A percentile compares a stretch with the other conserved stretches of the same genome.
phyloP scores from a whole-genome alignment of 176 grass and related monocot species.

The Ampelocalamus luodianensis region DNA sequence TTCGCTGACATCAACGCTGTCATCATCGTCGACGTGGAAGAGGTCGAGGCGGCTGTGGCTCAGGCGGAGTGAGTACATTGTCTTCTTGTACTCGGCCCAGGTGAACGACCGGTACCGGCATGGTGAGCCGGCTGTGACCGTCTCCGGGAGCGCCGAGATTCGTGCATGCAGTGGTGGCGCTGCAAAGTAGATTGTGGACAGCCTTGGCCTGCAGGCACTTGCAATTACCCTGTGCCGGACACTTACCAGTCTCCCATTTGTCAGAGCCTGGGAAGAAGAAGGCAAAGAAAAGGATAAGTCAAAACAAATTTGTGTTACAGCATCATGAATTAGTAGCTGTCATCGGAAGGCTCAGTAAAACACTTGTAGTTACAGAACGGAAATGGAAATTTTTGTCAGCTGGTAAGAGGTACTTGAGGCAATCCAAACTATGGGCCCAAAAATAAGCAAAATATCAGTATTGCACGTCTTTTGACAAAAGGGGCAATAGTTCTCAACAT shows the following conservation, averaged over 20 bases:
- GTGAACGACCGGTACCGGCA: slow-evolving; percentile 74
- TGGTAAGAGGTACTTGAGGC: slow-evolving; percentile 25
- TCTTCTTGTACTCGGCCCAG: slow-evolving; percentile 94
- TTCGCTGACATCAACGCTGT: slow-evolving; percentile 1
- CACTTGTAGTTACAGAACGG: background rate
- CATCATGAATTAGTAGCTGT: background rate
- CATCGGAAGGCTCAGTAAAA: background rate
- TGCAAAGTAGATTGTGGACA: slow-evolving; percentile 91
- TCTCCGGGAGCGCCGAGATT: slow-evolving; percentile 73
- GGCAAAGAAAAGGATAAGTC: background rate
- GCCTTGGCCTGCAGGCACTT: slow-evolving; percentile 69
- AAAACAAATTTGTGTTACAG: background rate
- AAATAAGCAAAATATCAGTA: slow-evolving; percentile 25
- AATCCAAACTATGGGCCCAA: background rate
- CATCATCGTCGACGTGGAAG: slow-evolving; percentile 49
- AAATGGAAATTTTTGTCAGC: background rate
- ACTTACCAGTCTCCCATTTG: slow-evolving; percentile 83
- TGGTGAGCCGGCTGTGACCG: slow-evolving; percentile 43
- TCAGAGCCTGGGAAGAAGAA: slow-evolving; percentile 63
- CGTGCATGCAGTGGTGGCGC: slow-evolving; percentile 59
- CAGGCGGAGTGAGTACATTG: slow-evolving; percentile 90
- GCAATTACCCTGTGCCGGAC: slow-evolving; percentile 88
- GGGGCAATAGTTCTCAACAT: background rate
- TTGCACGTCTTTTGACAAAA: slow-evolving; percentile 24
- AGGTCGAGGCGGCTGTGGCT: slow-evolving; percentile 85